These are phyloP conservation scores for Chaetomiaceae sp. DNA, from an alignment of 2,329 filamentous ascomycete genomes.

Conservation along the genomic window DNA sequence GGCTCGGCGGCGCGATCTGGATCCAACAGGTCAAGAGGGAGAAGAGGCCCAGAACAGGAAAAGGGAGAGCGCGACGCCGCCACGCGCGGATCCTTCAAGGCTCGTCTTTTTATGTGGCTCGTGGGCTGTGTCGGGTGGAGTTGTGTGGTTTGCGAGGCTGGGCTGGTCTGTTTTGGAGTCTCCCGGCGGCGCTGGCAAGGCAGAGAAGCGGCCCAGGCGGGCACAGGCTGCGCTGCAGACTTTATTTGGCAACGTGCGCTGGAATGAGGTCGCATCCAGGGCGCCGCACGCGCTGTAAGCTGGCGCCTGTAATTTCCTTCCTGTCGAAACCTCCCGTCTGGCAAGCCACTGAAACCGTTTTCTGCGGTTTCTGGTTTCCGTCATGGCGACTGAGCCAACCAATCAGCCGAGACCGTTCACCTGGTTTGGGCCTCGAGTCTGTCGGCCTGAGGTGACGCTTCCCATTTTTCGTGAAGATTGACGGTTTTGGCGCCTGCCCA, in stretches of 20 bases:
- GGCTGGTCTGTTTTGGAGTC: neutral
- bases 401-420: neutral
- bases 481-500: neutral
- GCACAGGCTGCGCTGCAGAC: constrained; percentile 18
- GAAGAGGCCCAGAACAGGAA: too few species aligned
- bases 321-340: constrained; percentile 21
- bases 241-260: constrained; percentile 14
- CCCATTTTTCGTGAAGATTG: neutral
- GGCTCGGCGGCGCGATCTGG: neutral
- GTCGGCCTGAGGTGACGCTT: neutral
- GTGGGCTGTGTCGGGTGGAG: too few species aligned
- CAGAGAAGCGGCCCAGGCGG: constrained; percentile 12
- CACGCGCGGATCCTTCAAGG: neutral
- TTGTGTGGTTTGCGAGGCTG: neutral
- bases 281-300: constrained; percentile 6
- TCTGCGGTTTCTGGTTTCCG: neutral
- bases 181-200: neutral
- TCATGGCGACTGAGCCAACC: neutral
- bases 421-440: neutral
- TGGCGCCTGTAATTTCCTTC: constrained; percentile 25
- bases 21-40: too few species aligned
- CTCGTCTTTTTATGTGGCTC: neutral
- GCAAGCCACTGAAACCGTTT: constrained; percentile 8
- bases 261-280: constrained; percentile 1
- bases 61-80: too few species aligned